phyloP scores from a whole-genome alignment of 306 rosid species.

The Rubus parviflorus region DNA sequence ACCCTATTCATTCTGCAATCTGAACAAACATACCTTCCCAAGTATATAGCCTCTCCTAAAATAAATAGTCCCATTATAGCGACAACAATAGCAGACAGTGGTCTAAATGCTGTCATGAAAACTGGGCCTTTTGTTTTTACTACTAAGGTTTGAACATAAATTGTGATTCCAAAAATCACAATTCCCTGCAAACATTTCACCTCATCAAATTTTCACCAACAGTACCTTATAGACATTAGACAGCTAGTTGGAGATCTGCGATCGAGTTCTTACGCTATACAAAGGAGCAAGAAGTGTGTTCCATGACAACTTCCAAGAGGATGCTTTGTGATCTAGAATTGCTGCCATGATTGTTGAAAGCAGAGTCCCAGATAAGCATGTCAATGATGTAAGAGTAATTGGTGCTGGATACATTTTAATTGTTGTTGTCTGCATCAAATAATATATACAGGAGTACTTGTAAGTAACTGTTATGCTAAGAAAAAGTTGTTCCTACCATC shows the following conservation, averaged over 20 bases:
- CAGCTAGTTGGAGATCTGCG: neutral
- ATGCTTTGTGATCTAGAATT: slow-evolving; percentile 28
- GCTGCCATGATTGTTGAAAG: slow-evolving; percentile 24
- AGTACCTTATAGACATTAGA: neutral
- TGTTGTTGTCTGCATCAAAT: slow-evolving; percentile 20
- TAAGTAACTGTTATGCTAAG: neutral
- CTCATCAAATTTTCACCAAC: neutral
- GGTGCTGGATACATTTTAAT: slow-evolving; percentile 30
- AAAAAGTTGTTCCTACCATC: neutral
- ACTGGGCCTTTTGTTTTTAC: slow-evolving; percentile 28
- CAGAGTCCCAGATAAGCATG: slow-evolving; percentile 22
- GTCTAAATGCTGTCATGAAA: slow-evolving; percentile 32
- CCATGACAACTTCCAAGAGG: slow-evolving; percentile 31
- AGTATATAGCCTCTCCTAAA: slow-evolving; percentile 25
- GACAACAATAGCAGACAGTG: slow-evolving; percentile 9
- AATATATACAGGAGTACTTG: neutral
- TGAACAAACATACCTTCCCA: slow-evolving; percentile 22
- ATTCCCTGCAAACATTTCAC: slow-evolving; percentile 24
- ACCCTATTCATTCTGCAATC: neutral
- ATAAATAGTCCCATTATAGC: slow-evolving; percentile 21
- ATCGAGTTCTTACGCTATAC: slow-evolving; percentile 4
- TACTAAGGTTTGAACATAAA: slow-evolving; percentile 18
- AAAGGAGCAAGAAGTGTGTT: slow-evolving; percentile 29
- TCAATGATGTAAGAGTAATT: slow-evolving; percentile 16
- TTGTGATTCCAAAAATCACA: slow-evolving; percentile 12